These are phyloP conservation scores for Dichotomocladium elegans DNA, from an alignment of 371 early-diverging fungal genomes.

Conservation along the genomic window DNA sequence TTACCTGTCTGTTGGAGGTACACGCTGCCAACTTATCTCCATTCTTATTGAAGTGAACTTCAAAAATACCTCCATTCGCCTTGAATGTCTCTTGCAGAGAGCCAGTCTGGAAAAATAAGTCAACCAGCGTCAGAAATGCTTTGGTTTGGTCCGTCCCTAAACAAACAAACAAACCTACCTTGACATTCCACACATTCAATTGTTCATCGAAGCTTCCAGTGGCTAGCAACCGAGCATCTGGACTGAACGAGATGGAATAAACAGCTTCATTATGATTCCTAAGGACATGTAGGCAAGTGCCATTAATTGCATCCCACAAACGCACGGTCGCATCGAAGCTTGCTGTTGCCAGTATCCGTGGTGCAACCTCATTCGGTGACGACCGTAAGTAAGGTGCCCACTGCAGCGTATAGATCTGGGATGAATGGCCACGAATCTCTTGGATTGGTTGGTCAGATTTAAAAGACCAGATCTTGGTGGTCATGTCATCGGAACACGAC, in stretches of 20 bases:
- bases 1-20: constrained; percentile 50
- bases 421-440: constrained; percentile 66
- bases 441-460: constrained; percentile 45
- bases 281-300: constrained; percentile 71
- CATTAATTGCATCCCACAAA: constrained; percentile 83
- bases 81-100: constrained; percentile 60
- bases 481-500: constrained; percentile 90
- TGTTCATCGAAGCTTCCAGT: constrained; percentile 84
- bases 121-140: neutral
- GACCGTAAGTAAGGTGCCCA: constrained; percentile 58
- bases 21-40: constrained; percentile 54
- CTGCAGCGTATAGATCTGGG: constrained; percentile 75
- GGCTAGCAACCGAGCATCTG: constrained; percentile 79
- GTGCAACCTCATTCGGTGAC: constrained; percentile 9
- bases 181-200: constrained; percentile 78
- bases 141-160: neutral
- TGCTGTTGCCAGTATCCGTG: constrained; percentile 69
- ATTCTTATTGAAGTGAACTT: constrained; percentile 69
- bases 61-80: constrained; percentile 74
- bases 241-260: constrained; percentile 83
- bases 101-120: constrained; percentile 48
- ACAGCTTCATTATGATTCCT: constrained; percentile 77
- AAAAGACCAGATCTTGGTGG: constrained; percentile 64
- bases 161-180: constrained; percentile 38
- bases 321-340: constrained; percentile 89